phyloP scores from a whole-genome alignment of 2,329 filamentous ascomycete genomes.

The Phialophora macrospora region DNA sequence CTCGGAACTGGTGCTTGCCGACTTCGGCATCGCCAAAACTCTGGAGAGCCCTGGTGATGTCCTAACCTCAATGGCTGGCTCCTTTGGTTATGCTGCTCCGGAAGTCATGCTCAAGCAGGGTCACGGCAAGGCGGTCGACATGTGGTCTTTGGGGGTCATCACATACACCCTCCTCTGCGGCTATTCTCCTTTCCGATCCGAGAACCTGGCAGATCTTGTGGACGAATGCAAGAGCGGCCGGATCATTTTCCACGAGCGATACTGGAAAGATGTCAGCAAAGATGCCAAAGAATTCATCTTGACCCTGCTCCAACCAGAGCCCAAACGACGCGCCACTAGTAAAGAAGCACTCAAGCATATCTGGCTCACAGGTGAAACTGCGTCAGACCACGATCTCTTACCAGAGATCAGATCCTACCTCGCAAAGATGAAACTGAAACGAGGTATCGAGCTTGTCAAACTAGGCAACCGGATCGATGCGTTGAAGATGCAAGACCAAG shows the following conservation, averaged over 20 bases:
- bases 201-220: constrained; percentile 89
- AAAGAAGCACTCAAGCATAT: constrained; percentile 78
- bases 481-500: constrained; percentile 91
- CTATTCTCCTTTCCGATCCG: constrained; percentile 96
- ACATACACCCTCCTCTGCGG: constrained; percentile 97
- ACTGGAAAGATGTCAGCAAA: constrained; percentile 96
- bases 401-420: constrained; percentile 96
- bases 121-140: constrained; percentile 96
- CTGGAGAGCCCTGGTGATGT: constrained; percentile 88
- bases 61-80: constrained; percentile 96
- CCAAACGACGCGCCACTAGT: constrained; percentile 76
- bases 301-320: constrained; percentile 76
- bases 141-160: constrained; percentile 99
- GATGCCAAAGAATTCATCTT: constrained; percentile 96
- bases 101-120: constrained; percentile 98
- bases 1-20: constrained; percentile 88
- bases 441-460: constrained; percentile 95
- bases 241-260: constrained; percentile 94
- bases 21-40: constrained; percentile 99
- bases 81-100: constrained; percentile 95
- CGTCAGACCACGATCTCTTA: constrained; percentile 93
- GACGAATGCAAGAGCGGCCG: constrained; percentile 85
- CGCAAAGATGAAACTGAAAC: constrained; percentile 84
- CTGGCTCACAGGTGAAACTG: constrained; percentile 90
- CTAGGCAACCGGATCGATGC: constrained; percentile 93